Evolutionary conservation across 108 stramenopile species (phyloP).

Genomic region (Nitzschia sp.): DNA sequence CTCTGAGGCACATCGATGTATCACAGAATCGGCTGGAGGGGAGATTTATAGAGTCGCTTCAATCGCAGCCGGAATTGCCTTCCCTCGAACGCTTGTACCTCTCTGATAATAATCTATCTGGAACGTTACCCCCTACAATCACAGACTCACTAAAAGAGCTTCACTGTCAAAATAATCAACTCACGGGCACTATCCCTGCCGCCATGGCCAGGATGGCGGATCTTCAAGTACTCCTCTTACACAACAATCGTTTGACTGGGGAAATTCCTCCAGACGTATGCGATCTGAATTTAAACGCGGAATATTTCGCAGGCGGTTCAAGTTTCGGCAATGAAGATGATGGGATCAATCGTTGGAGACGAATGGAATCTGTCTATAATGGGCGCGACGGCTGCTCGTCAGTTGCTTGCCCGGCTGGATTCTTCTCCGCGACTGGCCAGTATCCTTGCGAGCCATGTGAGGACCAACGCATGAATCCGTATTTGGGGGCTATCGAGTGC

Average conservation of each 20-base stretch:
- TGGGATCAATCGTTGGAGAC: background rate
- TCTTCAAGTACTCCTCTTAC: constrained; percentile 46
- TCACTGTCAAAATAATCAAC: background rate
- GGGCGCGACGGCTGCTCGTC: constrained; percentile 32
- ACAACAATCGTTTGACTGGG: constrained; percentile 55
- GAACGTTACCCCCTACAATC: constrained; percentile 37
- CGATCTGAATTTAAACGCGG: constrained; percentile 36
- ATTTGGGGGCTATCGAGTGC: constrained; percentile 16
- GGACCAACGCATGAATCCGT: constrained; percentile 30
- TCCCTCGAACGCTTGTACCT: constrained; percentile 40
- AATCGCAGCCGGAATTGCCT: constrained; percentile 4
- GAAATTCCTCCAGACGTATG: constrained; percentile 53
- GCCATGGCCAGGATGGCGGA: background rate
- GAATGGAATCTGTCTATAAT: background rate
- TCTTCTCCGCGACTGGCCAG: constrained; percentile 31
- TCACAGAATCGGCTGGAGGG: constrained; percentile 1
- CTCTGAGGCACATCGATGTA: background rate
- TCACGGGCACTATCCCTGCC: constrained; percentile 6
- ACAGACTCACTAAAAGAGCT: constrained; percentile 22
- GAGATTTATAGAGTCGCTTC: background rate
- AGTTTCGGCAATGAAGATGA: background rate
- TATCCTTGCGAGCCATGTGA: constrained; percentile 48
- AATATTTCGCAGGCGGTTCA: constrained; percentile 43
- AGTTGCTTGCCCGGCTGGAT: constrained; percentile 53
- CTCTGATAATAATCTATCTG: constrained; percentile 40